Evolutionary conservation across 257 asterid species (phyloP), one percentile per base, ranked within the genome.

Genomic region (Coffea canephora): DNA sequence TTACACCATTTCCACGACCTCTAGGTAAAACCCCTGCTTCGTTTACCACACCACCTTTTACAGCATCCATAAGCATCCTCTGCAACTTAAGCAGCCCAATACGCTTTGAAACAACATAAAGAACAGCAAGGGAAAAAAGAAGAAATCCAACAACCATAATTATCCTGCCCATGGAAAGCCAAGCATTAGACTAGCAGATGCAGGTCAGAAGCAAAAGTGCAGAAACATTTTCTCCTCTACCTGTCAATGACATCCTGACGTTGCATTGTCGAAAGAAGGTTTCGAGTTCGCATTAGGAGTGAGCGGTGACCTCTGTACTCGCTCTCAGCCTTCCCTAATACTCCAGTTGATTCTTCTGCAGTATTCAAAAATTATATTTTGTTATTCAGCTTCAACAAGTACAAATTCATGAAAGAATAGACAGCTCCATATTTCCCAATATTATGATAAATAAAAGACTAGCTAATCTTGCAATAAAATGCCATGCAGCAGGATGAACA

Each of bases 261-360:
- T 71, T 87, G 90, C 98, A 92, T 91, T 70, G 97, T 93, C 79
- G 98, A 95, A 46, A 95, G 94, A 86, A 93, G 98, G 87, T 86
- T 90, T 66, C 99, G 87, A 4, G 97, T 93, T 66, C 97, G 89
- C 71, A 89, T 84, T 34, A 95, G 93, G 77, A 96, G 84, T 4
- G 97, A 90, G 50, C 96, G 89, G 54, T 94, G 99, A 82, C 97
- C 97, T 90, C 86, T 92, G 90, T 96, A 96, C 79, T 96, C 99
- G 14, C 90, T 89, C 80, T 96, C 99, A 16, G 99, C 96, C 84
- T 94, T 96, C 83, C 69, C 87, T 67, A 93, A 75, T 41, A 96
- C 96, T 45, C 88, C 87, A 1, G 96, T 90, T 61, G 99, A 96
- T 88, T 93, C 99, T 87, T 94, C 99, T 95, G 90, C 78, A 85